A percentile compares a stretch with the other conserved stretches of the same genome.
phyloP scores from a whole-genome alignment of 352 stramenopile species.

The Achlya hypogyna region DNA sequence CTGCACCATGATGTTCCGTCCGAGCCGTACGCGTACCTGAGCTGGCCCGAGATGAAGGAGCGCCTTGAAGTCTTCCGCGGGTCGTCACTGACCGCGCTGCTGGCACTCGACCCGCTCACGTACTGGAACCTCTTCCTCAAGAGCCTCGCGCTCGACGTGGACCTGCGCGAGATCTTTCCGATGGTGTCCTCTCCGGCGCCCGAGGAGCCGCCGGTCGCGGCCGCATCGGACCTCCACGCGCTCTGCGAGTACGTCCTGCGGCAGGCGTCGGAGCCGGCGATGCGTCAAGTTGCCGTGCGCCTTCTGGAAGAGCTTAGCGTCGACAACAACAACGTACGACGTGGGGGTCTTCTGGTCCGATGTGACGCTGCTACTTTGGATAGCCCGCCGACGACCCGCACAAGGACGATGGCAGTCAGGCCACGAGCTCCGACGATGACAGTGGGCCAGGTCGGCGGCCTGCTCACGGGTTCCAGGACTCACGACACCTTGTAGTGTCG shows the following conservation, averaged over 20 bases:
- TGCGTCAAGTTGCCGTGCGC: neutral
- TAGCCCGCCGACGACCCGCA: no score
- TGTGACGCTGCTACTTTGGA: no score
- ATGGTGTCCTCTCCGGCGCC: neutral
- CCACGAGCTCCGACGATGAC: no score
- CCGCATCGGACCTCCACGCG: neutral
- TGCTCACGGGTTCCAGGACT: no score
- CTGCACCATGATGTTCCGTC: constrained; percentile 18
- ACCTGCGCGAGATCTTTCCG: constrained; percentile 27
- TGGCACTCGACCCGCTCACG: constrained; percentile 30
- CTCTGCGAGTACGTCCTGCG: constrained; percentile 3
- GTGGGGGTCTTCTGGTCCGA: no score
- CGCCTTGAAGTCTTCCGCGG: constrained; percentile 28
- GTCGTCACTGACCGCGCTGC: constrained; percentile 27
- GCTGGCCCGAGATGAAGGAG: constrained; percentile 33
- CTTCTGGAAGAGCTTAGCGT: neutral
- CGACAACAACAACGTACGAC: no score
- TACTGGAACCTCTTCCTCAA: constrained; percentile 60
- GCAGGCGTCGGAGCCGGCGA: neutral
- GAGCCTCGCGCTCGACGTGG: constrained; percentile 32
- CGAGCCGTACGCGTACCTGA: constrained; percentile 40
- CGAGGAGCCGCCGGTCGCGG: neutral
- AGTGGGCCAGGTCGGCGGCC: no score
- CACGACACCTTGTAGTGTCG: no score
- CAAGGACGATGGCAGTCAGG: no score